phyloP scores from a whole-genome alignment of 768 basidiomycete species.

The Candolleomyces efflorescens region DNA sequence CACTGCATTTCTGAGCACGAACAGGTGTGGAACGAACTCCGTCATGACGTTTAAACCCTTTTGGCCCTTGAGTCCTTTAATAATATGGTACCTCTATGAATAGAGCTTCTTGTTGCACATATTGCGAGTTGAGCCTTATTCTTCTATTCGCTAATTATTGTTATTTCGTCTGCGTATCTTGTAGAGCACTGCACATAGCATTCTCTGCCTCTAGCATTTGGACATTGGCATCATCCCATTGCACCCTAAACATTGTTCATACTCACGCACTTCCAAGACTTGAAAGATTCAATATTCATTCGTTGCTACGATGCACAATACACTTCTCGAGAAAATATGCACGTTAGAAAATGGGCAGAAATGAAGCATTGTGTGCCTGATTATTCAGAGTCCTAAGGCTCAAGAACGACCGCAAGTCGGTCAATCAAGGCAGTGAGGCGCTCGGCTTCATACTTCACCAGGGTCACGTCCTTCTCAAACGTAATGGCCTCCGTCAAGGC shows the following conservation, averaged over 20 bases:
- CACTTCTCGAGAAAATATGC: too few relatives aligned
- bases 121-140: background rate
- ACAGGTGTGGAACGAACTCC: slow-evolving; percentile 38
- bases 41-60: slow-evolving; percentile 3
- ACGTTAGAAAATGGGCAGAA: background rate
- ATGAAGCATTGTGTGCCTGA: too few relatives aligned
- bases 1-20: slow-evolving; percentile 45
- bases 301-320: too few relatives aligned
- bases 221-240: too few relatives aligned
- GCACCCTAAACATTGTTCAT: too few relatives aligned
- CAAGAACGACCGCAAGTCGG: slow-evolving; percentile 40
- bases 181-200: too few relatives aligned
- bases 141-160: background rate
- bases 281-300: too few relatives aligned
- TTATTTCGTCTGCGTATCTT: background rate
- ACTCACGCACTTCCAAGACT: background rate
- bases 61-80: background rate
- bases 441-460: slow-evolving; percentile 56
- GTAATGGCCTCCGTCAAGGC: slow-evolving; percentile 75
- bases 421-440: slow-evolving; percentile 53
- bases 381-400: slow-evolving; percentile 21
- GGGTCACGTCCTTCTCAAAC: slow-evolving; percentile 57
- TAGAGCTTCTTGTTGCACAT: background rate
- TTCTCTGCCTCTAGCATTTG: too few relatives aligned
- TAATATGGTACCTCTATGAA: background rate